These are phyloP conservation scores for Echium plantagineum DNA, from an alignment of 257 asterid genomes.

Conservation along the genomic window DNA sequence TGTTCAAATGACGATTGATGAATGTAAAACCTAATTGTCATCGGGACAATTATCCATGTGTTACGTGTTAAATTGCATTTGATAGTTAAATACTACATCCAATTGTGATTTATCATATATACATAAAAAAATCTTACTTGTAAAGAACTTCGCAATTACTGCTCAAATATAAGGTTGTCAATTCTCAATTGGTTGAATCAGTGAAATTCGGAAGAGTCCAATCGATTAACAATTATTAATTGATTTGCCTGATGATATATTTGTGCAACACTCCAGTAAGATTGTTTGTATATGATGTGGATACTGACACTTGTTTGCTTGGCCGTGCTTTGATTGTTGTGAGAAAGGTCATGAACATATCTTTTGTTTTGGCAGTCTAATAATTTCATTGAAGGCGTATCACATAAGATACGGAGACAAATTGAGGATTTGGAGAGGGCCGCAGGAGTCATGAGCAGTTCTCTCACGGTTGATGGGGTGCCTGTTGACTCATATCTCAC, in stretches of 20 bases:
- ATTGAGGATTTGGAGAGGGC: slow-evolving; percentile 88
- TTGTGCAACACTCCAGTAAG: neutral
- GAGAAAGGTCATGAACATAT: slow-evolving; percentile 3
- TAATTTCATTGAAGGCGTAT: slow-evolving; percentile 78
- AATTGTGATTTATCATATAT: too few species aligned
- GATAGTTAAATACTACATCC: neutral
- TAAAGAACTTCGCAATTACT: too few species aligned
- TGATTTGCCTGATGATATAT: neutral
- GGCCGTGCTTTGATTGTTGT: neutral
- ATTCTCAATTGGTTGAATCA: neutral
- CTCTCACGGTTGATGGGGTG: slow-evolving; percentile 88
- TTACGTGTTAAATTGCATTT: too few species aligned
- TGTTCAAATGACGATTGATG: neutral
- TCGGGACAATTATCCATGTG: too few species aligned
- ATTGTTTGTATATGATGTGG: neutral
- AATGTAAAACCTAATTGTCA: neutral
- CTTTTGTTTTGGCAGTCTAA: slow-evolving; percentile 47
- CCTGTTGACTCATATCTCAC: slow-evolving; percentile 94
- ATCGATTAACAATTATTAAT: neutral
- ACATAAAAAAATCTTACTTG: too few species aligned
- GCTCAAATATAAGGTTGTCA: too few species aligned
- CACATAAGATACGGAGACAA: slow-evolving; percentile 76
- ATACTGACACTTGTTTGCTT: neutral
- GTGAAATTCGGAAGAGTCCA: neutral
- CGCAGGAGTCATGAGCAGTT: slow-evolving; percentile 60